These are phyloP conservation scores for Leccinum longicurvipes DNA, from an alignment of 768 basidiomycete species.

Conservation along the genomic window DNA sequence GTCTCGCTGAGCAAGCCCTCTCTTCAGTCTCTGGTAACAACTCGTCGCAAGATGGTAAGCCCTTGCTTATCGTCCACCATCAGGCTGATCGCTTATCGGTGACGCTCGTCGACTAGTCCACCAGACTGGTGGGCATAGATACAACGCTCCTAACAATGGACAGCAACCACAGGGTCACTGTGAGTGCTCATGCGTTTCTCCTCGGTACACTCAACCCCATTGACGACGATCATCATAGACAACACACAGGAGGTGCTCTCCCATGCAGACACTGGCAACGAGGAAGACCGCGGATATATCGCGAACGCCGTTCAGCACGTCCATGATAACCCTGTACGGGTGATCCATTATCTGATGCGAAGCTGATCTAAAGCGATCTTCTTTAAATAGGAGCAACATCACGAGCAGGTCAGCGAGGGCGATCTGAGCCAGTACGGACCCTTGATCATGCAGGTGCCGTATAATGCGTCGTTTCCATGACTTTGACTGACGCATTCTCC, in stretches of 20 bases:
- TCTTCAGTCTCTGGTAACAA: constrained; percentile 34
- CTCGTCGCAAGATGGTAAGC: constrained; percentile 1
- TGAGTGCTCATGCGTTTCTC: constrained; percentile 9
- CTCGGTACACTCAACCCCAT: constrained; percentile 4
- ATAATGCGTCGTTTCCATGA: background rate
- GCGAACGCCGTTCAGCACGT: constrained; percentile 22
- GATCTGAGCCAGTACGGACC: constrained; percentile 19
- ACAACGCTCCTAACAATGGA: constrained; percentile 53
- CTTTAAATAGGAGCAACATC: constrained; percentile 12
- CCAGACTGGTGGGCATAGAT: constrained; percentile 65
- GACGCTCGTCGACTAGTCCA: constrained; percentile 31
- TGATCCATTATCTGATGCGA: background rate
- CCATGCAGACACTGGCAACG: constrained; percentile 36
- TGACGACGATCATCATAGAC: constrained; percentile 38
- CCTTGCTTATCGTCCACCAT: background rate
- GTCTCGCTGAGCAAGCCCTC: constrained; percentile 66
- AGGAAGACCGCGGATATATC: constrained; percentile 7
- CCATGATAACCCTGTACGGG: constrained; percentile 17
- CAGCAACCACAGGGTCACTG: constrained; percentile 24
- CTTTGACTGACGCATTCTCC: constrained; percentile 3
- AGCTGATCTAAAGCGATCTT: background rate
- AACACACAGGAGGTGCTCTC: constrained; percentile 59
- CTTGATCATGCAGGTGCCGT: constrained; percentile 16
- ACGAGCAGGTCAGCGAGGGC: constrained; percentile 8
- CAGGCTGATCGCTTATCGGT: constrained; percentile 9